phyloP scores from a whole-genome alignment of 169 alveolate species.

The Cryptosporidium sp. region DNA sequence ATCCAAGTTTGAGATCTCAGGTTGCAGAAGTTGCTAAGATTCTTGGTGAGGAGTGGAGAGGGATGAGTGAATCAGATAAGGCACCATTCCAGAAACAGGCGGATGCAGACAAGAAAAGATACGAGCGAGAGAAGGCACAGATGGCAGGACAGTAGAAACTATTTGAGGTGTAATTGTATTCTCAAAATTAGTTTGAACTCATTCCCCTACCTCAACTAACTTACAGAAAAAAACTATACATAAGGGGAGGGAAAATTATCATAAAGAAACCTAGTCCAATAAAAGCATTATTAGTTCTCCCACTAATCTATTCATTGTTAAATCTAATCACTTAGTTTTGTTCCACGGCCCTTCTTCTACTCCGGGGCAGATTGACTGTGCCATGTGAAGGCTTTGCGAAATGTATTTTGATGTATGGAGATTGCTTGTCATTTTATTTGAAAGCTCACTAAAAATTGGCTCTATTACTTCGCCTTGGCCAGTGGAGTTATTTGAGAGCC shows the following conservation, averaged over 20 bases:
- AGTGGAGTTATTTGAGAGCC: not conserved
- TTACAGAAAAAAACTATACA: not conserved
- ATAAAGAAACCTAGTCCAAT: not conserved
- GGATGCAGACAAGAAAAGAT: slow-evolving; percentile 87
- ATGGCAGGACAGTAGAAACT: slow-evolving; percentile 62
- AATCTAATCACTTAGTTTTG: slow-evolving; percentile 31
- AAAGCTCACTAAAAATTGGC: not conserved
- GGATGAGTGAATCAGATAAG: slow-evolving; percentile 85
- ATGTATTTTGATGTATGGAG: slow-evolving; percentile 39
- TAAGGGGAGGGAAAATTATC: not conserved
- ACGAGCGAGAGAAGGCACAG: slow-evolving; percentile 87
- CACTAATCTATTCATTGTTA: slow-evolving; percentile 16
- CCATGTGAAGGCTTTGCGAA: slow-evolving; percentile 17
- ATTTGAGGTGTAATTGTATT: not conserved
- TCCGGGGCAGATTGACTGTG: slow-evolving; percentile 71
- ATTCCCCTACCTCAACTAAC: not conserved
- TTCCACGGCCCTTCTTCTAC: slow-evolving; percentile 76
- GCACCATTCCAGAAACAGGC: slow-evolving; percentile 90
- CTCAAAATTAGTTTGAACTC: slow-evolving; percentile 11
- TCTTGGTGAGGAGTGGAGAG: slow-evolving; percentile 92
- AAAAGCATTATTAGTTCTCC: slow-evolving; percentile 39
- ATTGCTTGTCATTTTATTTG: not conserved
- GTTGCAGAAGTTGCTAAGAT: slow-evolving; percentile 91
- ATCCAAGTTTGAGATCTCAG: slow-evolving; percentile 88
- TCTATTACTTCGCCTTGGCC: not conserved